These are phyloP conservation scores for Thermomyces lanuginosus DNA, from an alignment of 2,329 filamentous ascomycete species.

Conservation along the genomic window DNA sequence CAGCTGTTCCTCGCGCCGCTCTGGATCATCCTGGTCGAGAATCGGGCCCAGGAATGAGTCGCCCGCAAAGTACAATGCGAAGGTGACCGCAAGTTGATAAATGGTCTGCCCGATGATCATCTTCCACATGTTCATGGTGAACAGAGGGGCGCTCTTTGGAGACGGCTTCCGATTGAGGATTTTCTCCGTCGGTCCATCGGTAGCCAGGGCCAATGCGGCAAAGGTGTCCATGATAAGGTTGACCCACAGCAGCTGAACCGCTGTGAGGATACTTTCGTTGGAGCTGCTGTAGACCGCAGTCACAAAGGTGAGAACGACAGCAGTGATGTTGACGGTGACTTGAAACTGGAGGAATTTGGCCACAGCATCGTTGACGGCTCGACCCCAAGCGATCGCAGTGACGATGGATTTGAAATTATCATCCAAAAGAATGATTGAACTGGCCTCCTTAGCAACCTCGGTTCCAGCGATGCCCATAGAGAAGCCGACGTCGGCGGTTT, in stretches of 20 bases:
- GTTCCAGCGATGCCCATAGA: slow-evolving; percentile 53
- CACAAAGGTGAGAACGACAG: slow-evolving; percentile 73
- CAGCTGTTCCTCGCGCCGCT: slow-evolving; percentile 42
- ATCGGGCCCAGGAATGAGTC: slow-evolving; percentile 44
- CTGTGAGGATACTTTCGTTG: slow-evolving; percentile 62
- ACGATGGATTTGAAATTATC: slow-evolving; percentile 51
- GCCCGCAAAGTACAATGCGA: slow-evolving; percentile 67
- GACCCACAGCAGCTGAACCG: slow-evolving; percentile 88
- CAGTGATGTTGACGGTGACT: slow-evolving; percentile 78
- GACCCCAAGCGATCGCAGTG: slow-evolving; percentile 52
- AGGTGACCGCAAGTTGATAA: slow-evolving; percentile 66
- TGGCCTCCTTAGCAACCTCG: slow-evolving; percentile 52
- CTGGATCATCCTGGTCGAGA: slow-evolving; percentile 22
- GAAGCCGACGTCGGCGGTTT: slow-evolving; percentile 50
- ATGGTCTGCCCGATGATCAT: slow-evolving; percentile 92
- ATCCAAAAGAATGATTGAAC: slow-evolving; percentile 51
- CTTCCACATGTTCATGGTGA: slow-evolving; percentile 94
- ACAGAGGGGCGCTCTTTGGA: slow-evolving; percentile 55
- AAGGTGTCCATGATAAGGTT: slow-evolving; percentile 97
- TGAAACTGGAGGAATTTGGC: slow-evolving; percentile 48
- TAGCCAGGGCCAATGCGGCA: slow-evolving; percentile 73
- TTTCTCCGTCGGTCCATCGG: slow-evolving; percentile 70
- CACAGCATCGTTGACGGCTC: slow-evolving; percentile 51
- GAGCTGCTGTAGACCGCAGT: slow-evolving; percentile 57
- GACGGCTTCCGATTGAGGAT: slow-evolving; percentile 68